Evolutionary conservation across 1,284 basidiomycete species (phyloP).

Genomic region (Pisolithus thermaeus): DNA sequence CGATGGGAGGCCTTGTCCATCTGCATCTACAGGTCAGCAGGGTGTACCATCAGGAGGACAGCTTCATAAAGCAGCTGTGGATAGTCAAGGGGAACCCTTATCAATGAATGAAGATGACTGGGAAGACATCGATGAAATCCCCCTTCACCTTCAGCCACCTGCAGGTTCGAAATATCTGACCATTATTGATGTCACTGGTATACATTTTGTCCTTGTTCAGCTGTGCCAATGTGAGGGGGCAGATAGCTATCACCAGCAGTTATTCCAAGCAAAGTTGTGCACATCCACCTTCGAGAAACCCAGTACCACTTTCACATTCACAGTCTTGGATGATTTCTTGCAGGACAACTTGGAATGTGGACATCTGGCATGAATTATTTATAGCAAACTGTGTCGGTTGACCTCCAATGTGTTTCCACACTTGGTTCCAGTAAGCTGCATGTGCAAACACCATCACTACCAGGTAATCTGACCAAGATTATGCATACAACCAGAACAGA

Average conservation of each 20-base stretch:
- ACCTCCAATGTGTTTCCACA: slow-evolving; percentile 18
- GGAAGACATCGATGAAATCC: not conserved
- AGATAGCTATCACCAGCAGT: no score
- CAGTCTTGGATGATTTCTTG: slow-evolving; percentile 22
- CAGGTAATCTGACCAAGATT: slow-evolving; percentile 1
- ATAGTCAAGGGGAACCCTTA: no score
- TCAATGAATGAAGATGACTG: not conserved
- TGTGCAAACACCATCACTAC: not conserved
- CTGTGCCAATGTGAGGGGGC: slow-evolving; percentile 1
- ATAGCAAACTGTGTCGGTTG: slow-evolving; percentile 12
- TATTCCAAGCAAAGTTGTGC: no score
- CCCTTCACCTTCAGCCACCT: not conserved
- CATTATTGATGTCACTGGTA: not conserved
- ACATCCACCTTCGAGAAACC: no score
- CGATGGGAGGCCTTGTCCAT: not conserved
- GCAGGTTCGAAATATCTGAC: not conserved
- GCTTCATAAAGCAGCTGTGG: not conserved
- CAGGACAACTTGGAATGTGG: slow-evolving; percentile 18
- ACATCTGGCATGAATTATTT: slow-evolving; percentile 25
- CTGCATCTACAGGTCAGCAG: no score
- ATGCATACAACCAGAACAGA: not conserved
- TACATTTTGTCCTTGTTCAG: no score
- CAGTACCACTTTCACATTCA: not conserved
- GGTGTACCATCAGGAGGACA: no score
- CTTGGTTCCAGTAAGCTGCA: slow-evolving; percentile 13